These are phyloP conservation scores for Fusarium acutatum DNA, from an alignment of 2,329 filamentous ascomycete genomes.

Conservation along the genomic window DNA sequence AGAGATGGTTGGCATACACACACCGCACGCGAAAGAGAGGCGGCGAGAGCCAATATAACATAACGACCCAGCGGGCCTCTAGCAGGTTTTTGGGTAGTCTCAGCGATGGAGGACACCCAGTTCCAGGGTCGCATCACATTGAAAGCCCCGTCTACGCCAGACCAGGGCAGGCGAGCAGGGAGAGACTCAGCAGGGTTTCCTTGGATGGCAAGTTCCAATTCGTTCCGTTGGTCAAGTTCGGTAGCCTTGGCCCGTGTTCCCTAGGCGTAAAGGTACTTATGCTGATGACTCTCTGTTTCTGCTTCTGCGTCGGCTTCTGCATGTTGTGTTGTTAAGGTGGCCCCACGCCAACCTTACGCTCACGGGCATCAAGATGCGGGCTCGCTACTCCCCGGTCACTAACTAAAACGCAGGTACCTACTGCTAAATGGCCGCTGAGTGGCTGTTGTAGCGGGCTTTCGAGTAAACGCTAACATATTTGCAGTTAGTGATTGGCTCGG, in stretches of 20 bases:
- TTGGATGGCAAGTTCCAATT: conserved; percentile 21
- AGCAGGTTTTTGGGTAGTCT: conserved; percentile 35
- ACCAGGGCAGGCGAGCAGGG: conserved; percentile 6
- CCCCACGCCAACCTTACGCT: conserved; percentile 11
- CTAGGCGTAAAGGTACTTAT: conserved; percentile 8
- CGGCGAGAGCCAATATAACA: conserved; percentile 37
- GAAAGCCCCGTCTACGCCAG: conserved; percentile 1
- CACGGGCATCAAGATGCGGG: background rate
- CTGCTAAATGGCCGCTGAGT: conserved; percentile 25
- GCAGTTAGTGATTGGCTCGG: conserved; percentile 28
- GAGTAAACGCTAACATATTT: conserved; percentile 14
- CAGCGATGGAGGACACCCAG: conserved; percentile 24
- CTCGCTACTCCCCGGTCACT: conserved; percentile 7
- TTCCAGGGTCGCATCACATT: conserved; percentile 21
- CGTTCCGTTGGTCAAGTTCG: background rate
- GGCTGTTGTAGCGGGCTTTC: conserved; percentile 25
- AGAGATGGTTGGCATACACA: conserved; percentile 26
- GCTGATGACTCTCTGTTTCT: background rate
- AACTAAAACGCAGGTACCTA: conserved; percentile 35
- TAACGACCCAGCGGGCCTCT: conserved; percentile 15
- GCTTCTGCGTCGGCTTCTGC: background rate
- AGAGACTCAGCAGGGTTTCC: conserved; percentile 11
- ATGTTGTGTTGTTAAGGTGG: conserved; percentile 15
- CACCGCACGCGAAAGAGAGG: conserved; percentile 23
- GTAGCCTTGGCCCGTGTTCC: conserved; percentile 16